phyloP scores from a whole-genome alignment of 2,329 filamentous ascomycete species.

The Trichophyton schoenleinii region DNA sequence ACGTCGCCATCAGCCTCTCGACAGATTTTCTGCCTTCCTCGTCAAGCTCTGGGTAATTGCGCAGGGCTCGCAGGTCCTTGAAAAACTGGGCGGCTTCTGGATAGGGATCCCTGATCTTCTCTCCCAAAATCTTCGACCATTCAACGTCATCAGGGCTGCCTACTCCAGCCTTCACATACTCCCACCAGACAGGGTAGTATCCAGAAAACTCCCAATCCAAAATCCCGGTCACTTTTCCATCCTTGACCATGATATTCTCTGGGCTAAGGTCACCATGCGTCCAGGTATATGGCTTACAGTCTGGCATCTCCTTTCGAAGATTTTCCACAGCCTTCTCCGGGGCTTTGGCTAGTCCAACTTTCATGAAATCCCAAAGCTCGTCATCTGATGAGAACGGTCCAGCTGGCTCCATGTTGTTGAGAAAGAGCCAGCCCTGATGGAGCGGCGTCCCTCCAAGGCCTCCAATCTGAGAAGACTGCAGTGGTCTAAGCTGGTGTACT shows the following conservation, averaged over 20 bases:
- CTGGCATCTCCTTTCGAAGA: not conserved
- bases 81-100: too few relatives aligned
- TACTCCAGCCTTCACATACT: not conserved
- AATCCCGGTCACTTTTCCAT: not conserved
- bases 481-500: not conserved
- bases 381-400: not conserved
- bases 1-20: too few relatives aligned
- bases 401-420: not conserved
- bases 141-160: not conserved
- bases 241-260: not conserved
- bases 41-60: too few relatives aligned
- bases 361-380: not conserved
- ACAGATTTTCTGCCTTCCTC: too few relatives aligned
- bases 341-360: not conserved
- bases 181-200: not conserved
- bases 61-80: too few relatives aligned
- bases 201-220: not conserved
- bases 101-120: not conserved
- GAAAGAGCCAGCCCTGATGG: not conserved
- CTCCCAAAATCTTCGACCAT: not conserved
- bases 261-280: not conserved
- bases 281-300: not conserved
- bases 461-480: not conserved
- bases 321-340: not conserved
- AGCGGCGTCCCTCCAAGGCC: not conserved